Percentiles rank a stretch among this genome's conserved stretches.
phyloP scores from a whole-genome alignment of 345 rosid species.

The Ceriops zippeliana region DNA sequence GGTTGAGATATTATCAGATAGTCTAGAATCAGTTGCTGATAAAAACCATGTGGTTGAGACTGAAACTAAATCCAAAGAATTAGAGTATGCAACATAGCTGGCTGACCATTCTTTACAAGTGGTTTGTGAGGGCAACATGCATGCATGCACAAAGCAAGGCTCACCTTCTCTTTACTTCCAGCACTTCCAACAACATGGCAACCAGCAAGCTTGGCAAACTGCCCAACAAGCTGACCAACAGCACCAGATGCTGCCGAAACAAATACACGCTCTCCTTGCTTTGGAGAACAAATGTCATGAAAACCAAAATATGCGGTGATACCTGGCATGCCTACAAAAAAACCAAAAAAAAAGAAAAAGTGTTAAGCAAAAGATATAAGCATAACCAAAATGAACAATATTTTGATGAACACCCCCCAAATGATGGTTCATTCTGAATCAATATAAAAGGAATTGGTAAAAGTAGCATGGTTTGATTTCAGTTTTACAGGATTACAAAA shows the following conservation, averaged over 20 bases:
- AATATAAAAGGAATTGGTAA: too few species aligned
- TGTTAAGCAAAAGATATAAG: neutral
- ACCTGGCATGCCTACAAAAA: slow-evolving; percentile 31
- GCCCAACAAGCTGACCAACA: slow-evolving; percentile 39
- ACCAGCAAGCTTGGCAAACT: slow-evolving; percentile 25
- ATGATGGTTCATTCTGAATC: too few species aligned
- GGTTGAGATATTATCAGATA: too few species aligned
- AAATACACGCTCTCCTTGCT: slow-evolving; percentile 23
- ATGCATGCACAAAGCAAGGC: neutral
- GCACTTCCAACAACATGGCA: slow-evolving; percentile 40
- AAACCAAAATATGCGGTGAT: slow-evolving; percentile 34
- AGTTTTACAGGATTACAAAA: too few species aligned
- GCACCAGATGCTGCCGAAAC: slow-evolving; percentile 34
- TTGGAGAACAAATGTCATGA: slow-evolving; percentile 32
- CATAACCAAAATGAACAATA: neutral
- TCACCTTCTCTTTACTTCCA: slow-evolving; percentile 31
- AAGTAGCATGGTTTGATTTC: too few species aligned
- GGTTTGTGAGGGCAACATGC: neutral
- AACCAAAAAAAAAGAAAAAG: neutral
- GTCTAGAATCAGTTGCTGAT: too few species aligned
- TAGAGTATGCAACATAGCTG: neutral
- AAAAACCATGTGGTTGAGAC: too few species aligned
- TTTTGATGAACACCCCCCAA: neutral
- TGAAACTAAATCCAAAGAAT: neutral
- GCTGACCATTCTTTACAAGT: neutral